Base-by-base conservation (phyloP, 2,329 filamentous ascomycete genomes). In the Sclerotinia sclerotiorum region DNA sequence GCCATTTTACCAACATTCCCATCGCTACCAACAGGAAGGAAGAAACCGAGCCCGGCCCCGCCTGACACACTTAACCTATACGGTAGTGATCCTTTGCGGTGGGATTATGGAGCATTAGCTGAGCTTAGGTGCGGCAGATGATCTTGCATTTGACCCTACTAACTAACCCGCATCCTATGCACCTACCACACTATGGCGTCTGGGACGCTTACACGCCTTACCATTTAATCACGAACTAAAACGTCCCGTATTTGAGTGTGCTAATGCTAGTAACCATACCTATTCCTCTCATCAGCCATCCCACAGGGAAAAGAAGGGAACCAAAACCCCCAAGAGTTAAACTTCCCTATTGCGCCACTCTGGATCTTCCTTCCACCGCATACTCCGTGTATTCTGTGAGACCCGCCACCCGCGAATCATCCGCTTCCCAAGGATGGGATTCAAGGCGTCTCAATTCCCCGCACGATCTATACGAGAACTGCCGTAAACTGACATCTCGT, bases 391-490 rank as follows among this genome's bases (percentile, higher is more conserved):
- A 7, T 32, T 29, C 29, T 13, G 27, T 0, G 51, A 21, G 44
- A 42, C 19, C 29, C 56, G 8, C 29, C 24, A 32, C 27, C 21
- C 44, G 17, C 11, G 21, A 21, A 63, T 21, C 24, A 24, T 61
- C 42, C 42, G 13, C 42, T 15, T 48, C 57, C 27, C 24, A 17
- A 48, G 44, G 27, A 48, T 48, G 27, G 1, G 5, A 61, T 32
- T 8, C 57, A 61, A 48, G 42, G 27, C 57, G 48, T 48, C 15
- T 35, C 42, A 17, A 24, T 21, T 60, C 57, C 46, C 39, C 57
- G 48, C 42, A n/a, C 57, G 19, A 17, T 17, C 42, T n/a, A 61
- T 61, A 64, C 61, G 61, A 64, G 61, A 64, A 64, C 32, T 64
- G 32, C 61, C 61, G 48, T 24, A 19, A 35, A 62, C 5, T 46